Conservation (phyloP, 2,329 filamentous ascomycete species). For the Metarhizium humberi region DNA sequence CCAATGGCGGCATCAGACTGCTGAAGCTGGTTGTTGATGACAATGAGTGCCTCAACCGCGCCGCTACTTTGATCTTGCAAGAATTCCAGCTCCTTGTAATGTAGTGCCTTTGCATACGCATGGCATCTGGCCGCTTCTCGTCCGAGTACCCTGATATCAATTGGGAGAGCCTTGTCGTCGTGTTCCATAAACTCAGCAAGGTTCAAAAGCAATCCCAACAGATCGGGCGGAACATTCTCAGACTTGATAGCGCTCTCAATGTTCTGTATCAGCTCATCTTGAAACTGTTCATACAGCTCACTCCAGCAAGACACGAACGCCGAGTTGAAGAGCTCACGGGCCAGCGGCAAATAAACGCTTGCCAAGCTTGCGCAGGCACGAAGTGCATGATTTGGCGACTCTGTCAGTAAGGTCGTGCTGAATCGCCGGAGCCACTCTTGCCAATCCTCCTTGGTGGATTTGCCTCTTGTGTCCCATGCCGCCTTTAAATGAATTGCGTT, state of each 20-base stretch:
- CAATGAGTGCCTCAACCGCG: slow-evolving; percentile 93
- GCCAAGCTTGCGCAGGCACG: slow-evolving; percentile 87
- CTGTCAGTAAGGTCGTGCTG: slow-evolving; percentile 87
- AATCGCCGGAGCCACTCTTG: slow-evolving; percentile 97
- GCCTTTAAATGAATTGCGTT: slow-evolving; percentile 96
- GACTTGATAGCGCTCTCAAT: slow-evolving; percentile 95
- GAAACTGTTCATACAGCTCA: slow-evolving; percentile 91
- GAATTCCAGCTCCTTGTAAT: slow-evolving; percentile 98
- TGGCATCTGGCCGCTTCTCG: slow-evolving; percentile 95
- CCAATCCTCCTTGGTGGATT: slow-evolving; percentile 98
- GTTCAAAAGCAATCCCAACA: slow-evolving; percentile 88
- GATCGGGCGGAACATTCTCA: slow-evolving; percentile 89
- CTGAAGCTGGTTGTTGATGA: slow-evolving; percentile 98
- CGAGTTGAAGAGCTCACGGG: slow-evolving; percentile 93
- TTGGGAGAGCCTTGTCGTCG: slow-evolving; percentile 94
- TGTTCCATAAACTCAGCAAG: slow-evolving; percentile 99
- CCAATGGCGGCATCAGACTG: slow-evolving; percentile 98
- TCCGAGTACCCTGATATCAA: slow-evolving; percentile 90
- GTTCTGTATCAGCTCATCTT: slow-evolving; percentile 90
- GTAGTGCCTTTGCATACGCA: slow-evolving; percentile 93
- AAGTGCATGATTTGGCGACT: slow-evolving; percentile 91
- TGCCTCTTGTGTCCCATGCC: slow-evolving; percentile 94
- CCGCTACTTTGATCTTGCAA: slow-evolving; percentile 93
- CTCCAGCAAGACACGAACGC: slow-evolving; percentile 99
- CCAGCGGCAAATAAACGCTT: slow-evolving; percentile 82